Evolutionary conservation across 768 basidiomycete genomes (phyloP), one percentile per base, ranked within the genome.

Genomic region (Lactifluus pinguis): DNA sequence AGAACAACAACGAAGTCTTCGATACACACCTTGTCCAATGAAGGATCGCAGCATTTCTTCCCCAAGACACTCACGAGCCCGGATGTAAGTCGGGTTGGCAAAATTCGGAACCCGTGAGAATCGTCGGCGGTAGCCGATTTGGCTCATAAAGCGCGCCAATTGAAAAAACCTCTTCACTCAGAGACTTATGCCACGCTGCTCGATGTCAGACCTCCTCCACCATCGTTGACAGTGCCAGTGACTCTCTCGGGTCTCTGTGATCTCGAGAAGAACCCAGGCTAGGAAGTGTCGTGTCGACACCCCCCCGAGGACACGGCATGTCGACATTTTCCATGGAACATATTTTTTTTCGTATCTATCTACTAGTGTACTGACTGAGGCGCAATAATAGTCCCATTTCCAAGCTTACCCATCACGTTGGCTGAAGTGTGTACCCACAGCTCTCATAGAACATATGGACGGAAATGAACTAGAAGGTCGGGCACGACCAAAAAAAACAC

Each of bases 211-310:
- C 44, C 59, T 61, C 21, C 68, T 70, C 73, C 61, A 83, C 82
- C 80, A 71, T 81, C 76, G 82, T 75, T 72, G 76, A 76, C 81
- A 83, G 81, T 83, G 81, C 81, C 81, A 83, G 82, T 79, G 78
- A 81, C 76, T 77, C 72, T 72, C 67, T 68, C 56, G 68, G 71
- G 76, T 76, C 80, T 74, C 79, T 81, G 76, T 71, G 71, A 78
- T 81, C 80, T 80, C 80, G 68, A 82, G 78, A 83, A 14, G 53
- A 53, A 69, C 70, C 73, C 81, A 82, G 81, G 77, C 68, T 83
- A 83, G 81, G 81, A 83, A 83, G 80, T 83, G 82, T 82, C 78
- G 81, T 76, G 71, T 77, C 74, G 73, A 76, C 79, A 71, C 61
- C 63, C 25, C 67, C 68, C 70, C 67, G 66, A 82, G 80, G 78